Evolutionary conservation across 176 grass and related monocot genomes (phyloP).

Genomic region (Echinochloa phyllopogon): DNA sequence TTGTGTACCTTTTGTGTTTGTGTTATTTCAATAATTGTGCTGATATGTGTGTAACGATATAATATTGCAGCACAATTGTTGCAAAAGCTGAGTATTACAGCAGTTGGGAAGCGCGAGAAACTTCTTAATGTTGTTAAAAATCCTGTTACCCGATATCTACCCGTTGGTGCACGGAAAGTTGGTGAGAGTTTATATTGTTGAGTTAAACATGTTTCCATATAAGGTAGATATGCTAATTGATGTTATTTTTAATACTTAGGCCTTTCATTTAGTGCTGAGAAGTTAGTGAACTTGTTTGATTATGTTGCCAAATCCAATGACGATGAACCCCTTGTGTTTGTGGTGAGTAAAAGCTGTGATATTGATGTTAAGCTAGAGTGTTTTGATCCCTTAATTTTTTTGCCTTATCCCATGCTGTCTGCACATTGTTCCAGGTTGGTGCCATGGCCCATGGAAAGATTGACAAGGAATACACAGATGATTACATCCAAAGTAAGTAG

Average conservation of each 20-base stretch:
- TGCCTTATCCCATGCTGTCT: slow-evolving; percentile 20
- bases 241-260: slow-evolving; percentile 55
- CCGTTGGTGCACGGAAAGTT: slow-evolving; percentile 78
- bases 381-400: slow-evolving; percentile 20
- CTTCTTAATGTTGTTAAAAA: slow-evolving; percentile 98
- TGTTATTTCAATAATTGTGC: slow-evolving; percentile 6
- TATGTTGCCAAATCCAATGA: slow-evolving; percentile 83
- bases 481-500: slow-evolving; percentile 92
- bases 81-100: slow-evolving; percentile 94
- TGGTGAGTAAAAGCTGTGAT: slow-evolving; percentile 64
- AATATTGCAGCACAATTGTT: slow-evolving; percentile 80
- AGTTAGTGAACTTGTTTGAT: slow-evolving; percentile 83
- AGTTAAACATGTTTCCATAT: slow-evolving; percentile 10
- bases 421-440: slow-evolving; percentile 69
- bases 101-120: slow-evolving; percentile 90
- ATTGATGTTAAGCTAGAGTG: background rate
- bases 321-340: slow-evolving; percentile 73
- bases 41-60: slow-evolving; percentile 28
- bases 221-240: slow-evolving; percentile 25
- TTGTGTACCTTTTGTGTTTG: background rate
- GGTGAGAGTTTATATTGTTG: slow-evolving; percentile 51
- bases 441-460: slow-evolving; percentile 97
- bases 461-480: slow-evolving; percentile 80
- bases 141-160: slow-evolving; percentile 85
- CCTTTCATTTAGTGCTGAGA: slow-evolving; percentile 89